Base-by-base conservation (phyloP, 345 rosid species). In the Sonneratia caseolaris region DNA sequence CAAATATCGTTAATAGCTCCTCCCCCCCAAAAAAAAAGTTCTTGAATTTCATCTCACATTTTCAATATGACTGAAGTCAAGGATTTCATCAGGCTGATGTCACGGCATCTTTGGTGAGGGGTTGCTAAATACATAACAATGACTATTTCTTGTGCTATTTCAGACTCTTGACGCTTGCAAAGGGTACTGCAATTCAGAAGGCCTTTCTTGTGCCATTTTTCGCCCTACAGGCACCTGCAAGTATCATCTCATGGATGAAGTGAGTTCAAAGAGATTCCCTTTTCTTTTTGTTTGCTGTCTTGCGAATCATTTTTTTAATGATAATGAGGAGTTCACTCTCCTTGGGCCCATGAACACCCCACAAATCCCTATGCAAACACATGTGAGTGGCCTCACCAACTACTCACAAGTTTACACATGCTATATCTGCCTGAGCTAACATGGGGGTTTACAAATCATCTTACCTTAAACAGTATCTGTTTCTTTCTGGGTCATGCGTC, bases 161-260 rank as follows among this genome's bases (percentile, higher is more conserved):
- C 75, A 90, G 99, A 77, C 87, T 79, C 67, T 77, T 91, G 76
- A 81, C 90, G 89, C 40, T 95, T 68, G 79, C 91, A 12, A 89
- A 81, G 59, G 99, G 99, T 62, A 95, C 93, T 37, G 84, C 85
- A 5, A 77, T 87, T 70, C 91, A 82, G 53, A 95, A 91, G 80
- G 81, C 89, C 35, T 86, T 95, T 73, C 81, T 95, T 72, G 97
- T 86, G 79, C 99, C 97, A 0, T 68, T 95, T 49, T 80, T 95
- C 11, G 93, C 89, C 71, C 80, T 95, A 37, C 91, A 84, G 73
- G 96, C 97, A 62, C 97, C 99, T 15, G 40, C 84, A 14, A 65
- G 19, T 73, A 64, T 95, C 70, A 69, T 91, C 75, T 78, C 97
- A 70, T 91, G 99, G 99, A 85, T 87, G 15, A 91, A 90, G 97